A percentile compares a stretch with the other conserved stretches of the same genome.
phyloP scores from a whole-genome alignment of 2,329 filamentous ascomycete species.

The Diplodia mutila region DNA sequence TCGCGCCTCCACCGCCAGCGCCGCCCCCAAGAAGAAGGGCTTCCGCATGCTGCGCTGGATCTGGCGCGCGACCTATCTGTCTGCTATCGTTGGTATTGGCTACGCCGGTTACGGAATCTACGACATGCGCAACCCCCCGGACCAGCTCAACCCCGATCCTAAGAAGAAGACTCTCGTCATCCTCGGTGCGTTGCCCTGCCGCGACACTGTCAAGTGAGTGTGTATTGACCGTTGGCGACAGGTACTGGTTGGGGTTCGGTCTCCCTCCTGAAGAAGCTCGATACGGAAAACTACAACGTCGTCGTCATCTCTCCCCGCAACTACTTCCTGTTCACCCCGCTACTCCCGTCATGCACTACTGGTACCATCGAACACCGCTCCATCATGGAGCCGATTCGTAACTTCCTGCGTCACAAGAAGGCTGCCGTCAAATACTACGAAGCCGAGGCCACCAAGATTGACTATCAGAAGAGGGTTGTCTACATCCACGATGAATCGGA shows the following conservation, averaged over 20 bases:
- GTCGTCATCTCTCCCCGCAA: conserved; percentile 96
- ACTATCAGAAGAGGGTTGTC: conserved; percentile 86
- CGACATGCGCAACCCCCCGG: conserved; percentile 75
- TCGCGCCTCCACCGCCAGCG: conserved; percentile 38
- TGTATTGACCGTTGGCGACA: conserved; percentile 46
- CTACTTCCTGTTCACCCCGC: conserved; percentile 99
- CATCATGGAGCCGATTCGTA: conserved; percentile 98
- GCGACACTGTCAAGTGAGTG: neutral
- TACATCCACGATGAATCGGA: conserved; percentile 92
- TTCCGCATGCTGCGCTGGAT: conserved; percentile 76
- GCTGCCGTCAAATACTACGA: conserved; percentile 95
- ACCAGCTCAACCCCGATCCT: conserved; percentile 79
- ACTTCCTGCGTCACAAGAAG: conserved; percentile 94
- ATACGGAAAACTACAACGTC: conserved; percentile 99
- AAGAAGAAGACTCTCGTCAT: conserved; percentile 96
- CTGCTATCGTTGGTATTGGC: conserved; percentile 68
- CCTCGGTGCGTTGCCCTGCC: conserved; percentile 66
- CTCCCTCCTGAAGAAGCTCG: conserved; percentile 95
- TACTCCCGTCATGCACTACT: conserved; percentile 95
- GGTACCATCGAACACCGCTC: conserved; percentile 98
- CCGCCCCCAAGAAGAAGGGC: conserved; percentile 52
- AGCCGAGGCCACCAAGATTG: conserved; percentile 94
- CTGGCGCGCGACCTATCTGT: conserved; percentile 82
- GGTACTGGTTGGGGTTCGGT: conserved; percentile 97
- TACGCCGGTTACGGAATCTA: conserved; percentile 83